phyloP scores from a whole-genome alignment of 2,329 filamentous ascomycete species.

The Nigrospora sphaerica region DNA sequence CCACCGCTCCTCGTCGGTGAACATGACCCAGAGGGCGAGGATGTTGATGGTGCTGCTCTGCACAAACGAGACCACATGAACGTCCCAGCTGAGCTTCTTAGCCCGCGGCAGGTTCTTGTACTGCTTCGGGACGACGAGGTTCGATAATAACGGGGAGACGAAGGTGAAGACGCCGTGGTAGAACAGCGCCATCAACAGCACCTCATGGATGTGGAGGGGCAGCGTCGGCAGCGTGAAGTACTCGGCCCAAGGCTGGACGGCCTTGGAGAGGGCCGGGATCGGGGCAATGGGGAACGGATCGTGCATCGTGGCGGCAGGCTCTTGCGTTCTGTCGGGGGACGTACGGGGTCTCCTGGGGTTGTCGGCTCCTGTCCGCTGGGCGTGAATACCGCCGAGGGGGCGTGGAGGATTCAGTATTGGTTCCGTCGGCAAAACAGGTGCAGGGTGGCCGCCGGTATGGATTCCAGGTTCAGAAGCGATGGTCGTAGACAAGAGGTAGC shows the following conservation, averaged over 20 bases:
- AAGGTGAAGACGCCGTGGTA: conserved; percentile 64
- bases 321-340: neutral
- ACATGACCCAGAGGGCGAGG: conserved; percentile 69
- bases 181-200: conserved; percentile 56
- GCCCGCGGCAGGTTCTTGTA: conserved; percentile 56
- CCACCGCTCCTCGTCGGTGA: conserved; percentile 58
- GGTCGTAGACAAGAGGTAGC: too few species aligned
- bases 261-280: conserved; percentile 47
- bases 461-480: too few species aligned
- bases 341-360: too few species aligned
- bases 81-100: conserved; percentile 75
- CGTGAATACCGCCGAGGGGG: too few species aligned
- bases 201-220: conserved; percentile 71
- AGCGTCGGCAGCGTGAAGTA: conserved; percentile 56
- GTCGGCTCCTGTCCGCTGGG: too few species aligned
- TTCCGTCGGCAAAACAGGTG: too few species aligned
- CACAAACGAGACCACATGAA: conserved; percentile 76
- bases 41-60: conserved; percentile 67
- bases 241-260: conserved; percentile 58
- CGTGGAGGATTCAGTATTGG: too few species aligned
- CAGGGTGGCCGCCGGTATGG: too few species aligned
- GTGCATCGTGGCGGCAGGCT: conserved; percentile 46
- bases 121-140: conserved; percentile 50
- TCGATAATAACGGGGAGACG: conserved; percentile 61
- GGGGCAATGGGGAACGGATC: conserved; percentile 64